Evolutionary conservation across 495 filamentous ascomycete genomes (phyloP).

Genomic region (Penicillium goetzii): DNA sequence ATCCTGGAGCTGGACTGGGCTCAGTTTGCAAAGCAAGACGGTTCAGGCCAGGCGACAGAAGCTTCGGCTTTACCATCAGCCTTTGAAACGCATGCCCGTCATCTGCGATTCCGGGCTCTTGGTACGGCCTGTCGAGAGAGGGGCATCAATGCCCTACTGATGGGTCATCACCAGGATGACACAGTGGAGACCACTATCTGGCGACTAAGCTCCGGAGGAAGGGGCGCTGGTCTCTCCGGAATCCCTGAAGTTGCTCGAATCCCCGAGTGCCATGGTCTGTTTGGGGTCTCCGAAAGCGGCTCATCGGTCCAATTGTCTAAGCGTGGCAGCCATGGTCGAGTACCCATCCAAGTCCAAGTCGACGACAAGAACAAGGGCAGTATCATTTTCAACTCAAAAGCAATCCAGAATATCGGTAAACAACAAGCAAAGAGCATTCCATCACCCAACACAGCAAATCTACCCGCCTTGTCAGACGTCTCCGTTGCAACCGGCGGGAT

Average conservation of each 20-base stretch:
- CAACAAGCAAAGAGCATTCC: neutral
- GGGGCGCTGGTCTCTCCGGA: constrained; percentile 67
- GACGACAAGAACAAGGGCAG: constrained; percentile 18
- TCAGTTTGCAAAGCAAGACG: constrained; percentile 10
- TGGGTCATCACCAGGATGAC: constrained; percentile 86
- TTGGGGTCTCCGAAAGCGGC: constrained; percentile 72
- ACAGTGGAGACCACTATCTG: constrained; percentile 85
- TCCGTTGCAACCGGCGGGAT: constrained; percentile 70
- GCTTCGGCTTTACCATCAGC: constrained; percentile 54
- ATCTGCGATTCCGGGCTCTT: constrained; percentile 70
- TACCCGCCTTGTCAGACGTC: constrained; percentile 17
- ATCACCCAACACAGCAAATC: neutral
- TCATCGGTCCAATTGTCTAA: constrained; percentile 25
- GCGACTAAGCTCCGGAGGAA: constrained; percentile 65
- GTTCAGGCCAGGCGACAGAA: constrained; percentile 34
- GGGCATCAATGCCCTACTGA: constrained; percentile 59
- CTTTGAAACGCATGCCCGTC: constrained; percentile 80
- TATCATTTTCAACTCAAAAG: constrained; percentile 11
- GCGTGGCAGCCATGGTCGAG: constrained; percentile 6
- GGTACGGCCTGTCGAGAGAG: constrained; percentile 59
- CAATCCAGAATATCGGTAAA: neutral
- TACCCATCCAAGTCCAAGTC: constrained; percentile 12
- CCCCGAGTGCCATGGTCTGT: constrained; percentile 79
- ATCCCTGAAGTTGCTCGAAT: constrained; percentile 68
- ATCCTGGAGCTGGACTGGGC: constrained; percentile 59